Evolutionary conservation across 768 basidiomycete genomes (phyloP).

Genomic region (Leccinum barrowsii): DNA sequence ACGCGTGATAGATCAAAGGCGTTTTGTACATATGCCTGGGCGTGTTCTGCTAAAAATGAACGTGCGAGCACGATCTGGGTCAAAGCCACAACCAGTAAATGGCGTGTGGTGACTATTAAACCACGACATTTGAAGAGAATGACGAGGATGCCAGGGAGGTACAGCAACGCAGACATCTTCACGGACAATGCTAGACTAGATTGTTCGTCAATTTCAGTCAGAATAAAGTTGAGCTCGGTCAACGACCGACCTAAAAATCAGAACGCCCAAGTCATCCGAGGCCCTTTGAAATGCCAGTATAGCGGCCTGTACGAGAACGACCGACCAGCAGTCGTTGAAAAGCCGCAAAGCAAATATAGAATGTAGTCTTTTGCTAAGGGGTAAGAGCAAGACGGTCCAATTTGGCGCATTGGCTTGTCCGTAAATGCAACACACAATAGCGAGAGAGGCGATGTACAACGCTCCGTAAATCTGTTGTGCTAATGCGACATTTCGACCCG

Average conservation of each 20-base stretch:
- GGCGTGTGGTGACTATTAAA: conserved; percentile 46
- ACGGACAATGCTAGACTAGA: conserved; percentile 64
- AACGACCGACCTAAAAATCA: conserved; percentile 67
- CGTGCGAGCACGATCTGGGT: conserved; percentile 60
- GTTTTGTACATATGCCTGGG: conserved; percentile 60
- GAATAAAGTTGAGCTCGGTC: background rate
- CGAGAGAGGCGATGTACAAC: conserved; percentile 68
- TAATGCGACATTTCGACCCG: conserved; percentile 53
- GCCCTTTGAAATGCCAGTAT: conserved; percentile 61
- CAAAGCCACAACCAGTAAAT: conserved; percentile 37
- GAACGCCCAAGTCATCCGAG: conserved; percentile 57
- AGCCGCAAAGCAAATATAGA: conserved; percentile 89
- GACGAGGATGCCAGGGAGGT: conserved; percentile 84
- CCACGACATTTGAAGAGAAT: conserved; percentile 76
- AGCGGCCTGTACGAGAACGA: conserved; percentile 60
- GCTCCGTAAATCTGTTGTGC: conserved; percentile 78
- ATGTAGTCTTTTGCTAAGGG: conserved; percentile 89
- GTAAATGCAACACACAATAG: conserved; percentile 69
- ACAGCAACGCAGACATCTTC: conserved; percentile 93
- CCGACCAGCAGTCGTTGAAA: conserved; percentile 94
- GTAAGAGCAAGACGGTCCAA: conserved; percentile 67
- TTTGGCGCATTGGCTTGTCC: conserved; percentile 59
- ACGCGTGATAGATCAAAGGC: conserved; percentile 87
- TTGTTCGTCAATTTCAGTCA: conserved; percentile 1
- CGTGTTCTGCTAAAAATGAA: conserved; percentile 64